These are phyloP conservation scores for Aspergillus clavatus DNA, from an alignment of 2,329 filamentous ascomycete species.

Conservation along the genomic window DNA sequence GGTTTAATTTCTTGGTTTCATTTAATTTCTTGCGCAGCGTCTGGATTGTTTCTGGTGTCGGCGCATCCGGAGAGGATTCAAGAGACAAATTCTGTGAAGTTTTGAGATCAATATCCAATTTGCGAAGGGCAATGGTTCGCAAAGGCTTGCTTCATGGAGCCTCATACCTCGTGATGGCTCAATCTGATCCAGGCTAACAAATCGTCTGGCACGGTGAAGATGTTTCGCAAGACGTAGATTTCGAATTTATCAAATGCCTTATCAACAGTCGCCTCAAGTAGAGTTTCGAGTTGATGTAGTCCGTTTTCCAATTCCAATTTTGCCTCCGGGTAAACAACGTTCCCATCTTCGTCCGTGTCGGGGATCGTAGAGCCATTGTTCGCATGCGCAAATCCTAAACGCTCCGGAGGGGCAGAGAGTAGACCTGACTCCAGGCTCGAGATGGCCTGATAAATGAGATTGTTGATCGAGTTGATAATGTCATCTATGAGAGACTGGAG, in stretches of 20 bases:
- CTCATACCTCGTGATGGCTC: slow-evolving; percentile 71
- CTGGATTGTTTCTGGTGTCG: slow-evolving; percentile 64
- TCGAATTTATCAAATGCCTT: slow-evolving; percentile 82
- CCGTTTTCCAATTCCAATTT: slow-evolving; percentile 80
- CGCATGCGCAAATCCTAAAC: slow-evolving; percentile 68
- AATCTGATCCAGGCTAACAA: slow-evolving; percentile 72
- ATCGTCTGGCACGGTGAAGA: slow-evolving; percentile 68
- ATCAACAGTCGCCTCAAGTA: slow-evolving; percentile 75
- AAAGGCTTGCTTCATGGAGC: background rate
- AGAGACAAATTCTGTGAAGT: slow-evolving; percentile 35
- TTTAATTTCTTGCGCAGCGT: slow-evolving; percentile 68
- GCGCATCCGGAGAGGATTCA: slow-evolving; percentile 35
- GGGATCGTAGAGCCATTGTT: slow-evolving; percentile 45
- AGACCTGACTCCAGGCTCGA: slow-evolving; percentile 83
- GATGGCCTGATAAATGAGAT: slow-evolving; percentile 83
- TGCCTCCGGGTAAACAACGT: slow-evolving; percentile 46
- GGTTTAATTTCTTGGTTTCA: slow-evolving; percentile 72
- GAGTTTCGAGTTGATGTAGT: slow-evolving; percentile 75
- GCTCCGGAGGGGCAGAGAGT: slow-evolving; percentile 64
- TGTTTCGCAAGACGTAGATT: slow-evolving; percentile 85
- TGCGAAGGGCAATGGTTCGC: background rate
- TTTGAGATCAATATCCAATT: background rate
- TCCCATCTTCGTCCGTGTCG: slow-evolving; percentile 44
- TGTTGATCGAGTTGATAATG: slow-evolving; percentile 95
- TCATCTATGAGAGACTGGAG: slow-evolving; percentile 86